Conservation (phyloP, 257 asterid genomes). For the Ajuga chamaepitys region DNA sequence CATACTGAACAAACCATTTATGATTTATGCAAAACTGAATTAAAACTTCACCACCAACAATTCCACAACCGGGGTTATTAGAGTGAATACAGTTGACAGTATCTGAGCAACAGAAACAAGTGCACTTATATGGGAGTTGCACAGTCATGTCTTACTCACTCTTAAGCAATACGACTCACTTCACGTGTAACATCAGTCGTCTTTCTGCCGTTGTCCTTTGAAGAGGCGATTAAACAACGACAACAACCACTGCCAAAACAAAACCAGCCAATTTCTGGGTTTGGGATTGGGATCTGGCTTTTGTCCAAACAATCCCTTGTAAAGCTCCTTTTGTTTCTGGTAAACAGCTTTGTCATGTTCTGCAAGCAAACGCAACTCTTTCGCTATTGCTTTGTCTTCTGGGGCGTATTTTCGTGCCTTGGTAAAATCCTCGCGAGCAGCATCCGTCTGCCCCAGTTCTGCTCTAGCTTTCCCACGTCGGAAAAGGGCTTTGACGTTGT, state of each 20-base stretch:
- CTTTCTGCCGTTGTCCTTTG: constrained; percentile 47
- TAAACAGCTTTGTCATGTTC: constrained; percentile 88
- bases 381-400: constrained; percentile 67
- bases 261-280: constrained; percentile 36
- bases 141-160: not conserved
- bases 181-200: constrained; percentile 30
- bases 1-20: too few species aligned
- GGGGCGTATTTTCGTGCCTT: constrained; percentile 83
- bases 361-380: constrained; percentile 58
- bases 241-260: constrained; percentile 68
- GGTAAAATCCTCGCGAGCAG: constrained; percentile 86
- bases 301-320: constrained; percentile 75
- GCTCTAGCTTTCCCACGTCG: constrained; percentile 94
- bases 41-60: not conserved
- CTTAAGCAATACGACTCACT: not conserved
- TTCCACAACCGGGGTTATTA: not conserved
- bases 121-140: not conserved
- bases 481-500: constrained; percentile 77
- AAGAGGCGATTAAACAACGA: constrained; percentile 51
- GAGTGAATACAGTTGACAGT: not conserved
- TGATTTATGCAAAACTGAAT: not conserved
- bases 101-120: not conserved
- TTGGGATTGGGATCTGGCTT: constrained; percentile 58
- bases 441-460: constrained; percentile 90
- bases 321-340: constrained; percentile 88